These are phyloP conservation scores for Delitschia confertaspora DNA, from an alignment of 495 filamentous ascomycete species.

Conservation along the genomic window DNA sequence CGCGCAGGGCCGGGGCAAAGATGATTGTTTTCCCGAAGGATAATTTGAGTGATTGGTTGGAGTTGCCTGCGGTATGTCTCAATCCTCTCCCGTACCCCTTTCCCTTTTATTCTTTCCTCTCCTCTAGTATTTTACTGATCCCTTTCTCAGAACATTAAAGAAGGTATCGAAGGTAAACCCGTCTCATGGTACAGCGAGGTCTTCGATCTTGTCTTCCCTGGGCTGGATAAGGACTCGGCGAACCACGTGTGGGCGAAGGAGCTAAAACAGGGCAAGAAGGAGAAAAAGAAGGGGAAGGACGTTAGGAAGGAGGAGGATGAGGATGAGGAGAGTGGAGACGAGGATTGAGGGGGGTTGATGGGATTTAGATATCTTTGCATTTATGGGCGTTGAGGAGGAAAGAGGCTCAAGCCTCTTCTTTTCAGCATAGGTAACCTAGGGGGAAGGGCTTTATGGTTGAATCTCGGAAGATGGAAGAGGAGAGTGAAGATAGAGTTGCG, in stretches of 20 bases:
- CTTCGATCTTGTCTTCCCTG: conserved; percentile 81
- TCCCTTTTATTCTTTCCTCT: background rate
- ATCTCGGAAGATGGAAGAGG: too few relatives aligned
- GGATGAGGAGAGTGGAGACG: conserved; percentile 25
- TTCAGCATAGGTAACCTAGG: too few relatives aligned
- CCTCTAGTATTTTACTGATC: too few relatives aligned
- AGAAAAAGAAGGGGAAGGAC: conserved; percentile 39
- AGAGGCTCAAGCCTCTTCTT: too few relatives aligned
- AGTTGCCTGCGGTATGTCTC: conserved; percentile 84
- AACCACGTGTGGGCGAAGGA: conserved; percentile 67
- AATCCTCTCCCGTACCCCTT: conserved; percentile 3
- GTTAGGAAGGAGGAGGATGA: conserved; percentile 38
- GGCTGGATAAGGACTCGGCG: conserved; percentile 63
- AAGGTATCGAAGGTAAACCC: conserved; percentile 81
- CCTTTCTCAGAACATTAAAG: conserved; percentile 80
- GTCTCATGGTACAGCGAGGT: conserved; percentile 92
- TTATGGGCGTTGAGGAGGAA: too few relatives aligned
- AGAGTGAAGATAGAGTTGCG: too few relatives aligned
- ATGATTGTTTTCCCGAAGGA: conserved; percentile 93
- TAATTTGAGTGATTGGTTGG: conserved; percentile 94
- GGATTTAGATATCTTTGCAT: too few relatives aligned
- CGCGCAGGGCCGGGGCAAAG: conserved; percentile 83
- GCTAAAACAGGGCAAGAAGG: conserved; percentile 49
- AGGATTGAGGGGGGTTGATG: conserved; percentile 5
- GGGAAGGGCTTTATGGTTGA: too few relatives aligned